A percentile compares a stretch with the other conserved stretches of the same genome.
These are phyloP conservation scores for Cynara cardunculus DNA, from an alignment of 129 eudicot species.

Conservation along the genomic window DNA sequence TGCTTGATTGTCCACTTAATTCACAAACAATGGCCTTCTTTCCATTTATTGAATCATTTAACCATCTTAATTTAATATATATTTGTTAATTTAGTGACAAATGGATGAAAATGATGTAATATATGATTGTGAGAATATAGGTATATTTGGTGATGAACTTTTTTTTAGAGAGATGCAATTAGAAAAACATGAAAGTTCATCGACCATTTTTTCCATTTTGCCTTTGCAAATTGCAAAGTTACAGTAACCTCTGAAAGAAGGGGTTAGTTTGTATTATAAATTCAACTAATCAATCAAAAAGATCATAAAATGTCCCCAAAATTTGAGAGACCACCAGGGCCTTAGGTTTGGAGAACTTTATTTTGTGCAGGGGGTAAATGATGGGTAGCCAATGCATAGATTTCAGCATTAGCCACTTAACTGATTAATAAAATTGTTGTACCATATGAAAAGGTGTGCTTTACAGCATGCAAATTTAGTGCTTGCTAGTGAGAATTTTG, in stretches of 20 bases:
- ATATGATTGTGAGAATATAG: neutral
- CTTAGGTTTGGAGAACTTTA: neutral
- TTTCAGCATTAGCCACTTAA: neutral
- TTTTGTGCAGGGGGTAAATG: too few species aligned
- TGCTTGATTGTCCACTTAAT: neutral
- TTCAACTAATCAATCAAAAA: too few species aligned
- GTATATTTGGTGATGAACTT: neutral
- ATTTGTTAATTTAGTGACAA: neutral
- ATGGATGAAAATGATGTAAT: neutral
- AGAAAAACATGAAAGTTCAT: neutral
- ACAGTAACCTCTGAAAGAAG: neutral
- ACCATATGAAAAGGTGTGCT: neutral
- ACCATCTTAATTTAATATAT: neutral
- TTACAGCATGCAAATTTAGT: neutral
- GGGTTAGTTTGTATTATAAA: too few species aligned
- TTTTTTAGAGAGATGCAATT: neutral
- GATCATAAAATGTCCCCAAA: neutral
- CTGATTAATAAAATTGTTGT: neutral
- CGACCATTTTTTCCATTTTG: neutral
- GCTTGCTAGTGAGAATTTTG: neutral
- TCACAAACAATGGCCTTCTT: neutral
- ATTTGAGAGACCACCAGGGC: neutral
- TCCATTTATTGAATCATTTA: neutral
- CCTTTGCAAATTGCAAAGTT: neutral
- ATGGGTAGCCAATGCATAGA: neutral